Evolutionary conservation across 805 yeast genomes (phyloP), one percentile per base, ranked within the genome.

Genomic region (Saccharomyces eubayanus): DNA sequence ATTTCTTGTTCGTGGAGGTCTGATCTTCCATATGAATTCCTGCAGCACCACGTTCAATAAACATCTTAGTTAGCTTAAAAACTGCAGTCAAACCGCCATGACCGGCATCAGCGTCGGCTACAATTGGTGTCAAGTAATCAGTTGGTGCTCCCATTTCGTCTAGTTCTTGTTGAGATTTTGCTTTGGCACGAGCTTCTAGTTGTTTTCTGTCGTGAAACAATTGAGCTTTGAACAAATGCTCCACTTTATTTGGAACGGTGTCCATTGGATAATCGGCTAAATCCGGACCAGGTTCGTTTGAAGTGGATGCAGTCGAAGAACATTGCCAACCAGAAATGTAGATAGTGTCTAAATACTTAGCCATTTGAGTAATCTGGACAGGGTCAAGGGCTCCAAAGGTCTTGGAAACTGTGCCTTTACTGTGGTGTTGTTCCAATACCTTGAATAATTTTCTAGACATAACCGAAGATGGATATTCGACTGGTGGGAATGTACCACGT

Each of bases 271-370:
- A 92, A 74, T 92, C 99, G 51, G 99, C 99, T 67, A 92, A 81
- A 77, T 92, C 99, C 54, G 98, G 98, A 46, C 96, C 89, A 36
- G 98, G 99, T 76, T 92, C 98, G 71, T 92, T 92, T 45, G 97
- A 88, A 46, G 96, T 88, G 16, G 97, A 90, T 52, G 98, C 97
- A 52, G 98, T 92, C 24, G 97, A 90, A 49, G 97, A 90, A 72
- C 96, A 91, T 77, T 92, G 99, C 99, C 99, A 92, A 52, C 99
- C 99, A 46, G 96, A 87, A 59, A 92, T 95, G 72, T 92, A 92
- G 63, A 92, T 81, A 11, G 96, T 81, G 73, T 91, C 98, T 66
- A 92, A 78, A 74, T 89, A 89, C 73, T 88, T 89, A 63, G 96
- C 96, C 98, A 92, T 92, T 75, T 92, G 97, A 56, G 97, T 77